Evolutionary conservation across 352 stramenopile species (phyloP).

Genomic region (Globisporangium rhizosaccharum): DNA sequence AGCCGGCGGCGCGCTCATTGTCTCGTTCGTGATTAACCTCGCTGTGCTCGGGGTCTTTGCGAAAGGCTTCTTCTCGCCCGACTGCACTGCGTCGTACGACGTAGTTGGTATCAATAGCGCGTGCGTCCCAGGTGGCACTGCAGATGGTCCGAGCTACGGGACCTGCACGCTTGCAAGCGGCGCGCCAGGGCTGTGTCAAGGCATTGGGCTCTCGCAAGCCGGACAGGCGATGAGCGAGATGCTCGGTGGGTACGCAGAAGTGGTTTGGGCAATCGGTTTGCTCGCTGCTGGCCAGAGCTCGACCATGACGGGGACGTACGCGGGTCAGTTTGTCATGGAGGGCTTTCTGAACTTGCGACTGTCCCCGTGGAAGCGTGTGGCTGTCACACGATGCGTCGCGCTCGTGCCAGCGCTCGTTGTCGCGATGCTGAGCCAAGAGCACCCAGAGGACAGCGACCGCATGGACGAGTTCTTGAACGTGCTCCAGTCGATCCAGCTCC

Average conservation of each 20-base stretch:
- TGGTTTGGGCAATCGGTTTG: slow-evolving; percentile 92
- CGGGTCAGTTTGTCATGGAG: slow-evolving; percentile 97
- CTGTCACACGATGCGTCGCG: slow-evolving; percentile 88
- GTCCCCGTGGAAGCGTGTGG: slow-evolving; percentile 72
- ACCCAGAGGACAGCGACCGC: slow-evolving; percentile 74
- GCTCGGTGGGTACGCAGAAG: slow-evolving; percentile 75
- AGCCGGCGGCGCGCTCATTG: slow-evolving; percentile 83
- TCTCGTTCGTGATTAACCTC: slow-evolving; percentile 95
- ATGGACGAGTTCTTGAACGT: slow-evolving; percentile 92
- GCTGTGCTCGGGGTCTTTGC: slow-evolving; percentile 91
- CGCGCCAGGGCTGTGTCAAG: slow-evolving; percentile 67
- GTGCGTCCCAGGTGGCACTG: slow-evolving; percentile 56
- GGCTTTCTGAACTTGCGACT: slow-evolving; percentile 93
- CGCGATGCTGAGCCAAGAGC: slow-evolving; percentile 79
- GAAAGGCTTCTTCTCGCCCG: slow-evolving; percentile 88
- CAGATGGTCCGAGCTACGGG: slow-evolving; percentile 41
- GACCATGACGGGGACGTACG: slow-evolving; percentile 96
- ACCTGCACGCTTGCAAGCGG: slow-evolving; percentile 53
- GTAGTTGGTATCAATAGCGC: slow-evolving; percentile 54
- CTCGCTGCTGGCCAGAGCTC: slow-evolving; percentile 92
- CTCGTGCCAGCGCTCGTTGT: slow-evolving; percentile 87
- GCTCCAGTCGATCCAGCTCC: slow-evolving; percentile 89
- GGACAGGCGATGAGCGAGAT: slow-evolving; percentile 75
- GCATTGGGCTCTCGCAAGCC: slow-evolving; percentile 86
- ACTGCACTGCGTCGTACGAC: slow-evolving; percentile 56